Conservation (phyloP, 2,329 filamentous ascomycete species). For the Penicillium hesseltinei region DNA sequence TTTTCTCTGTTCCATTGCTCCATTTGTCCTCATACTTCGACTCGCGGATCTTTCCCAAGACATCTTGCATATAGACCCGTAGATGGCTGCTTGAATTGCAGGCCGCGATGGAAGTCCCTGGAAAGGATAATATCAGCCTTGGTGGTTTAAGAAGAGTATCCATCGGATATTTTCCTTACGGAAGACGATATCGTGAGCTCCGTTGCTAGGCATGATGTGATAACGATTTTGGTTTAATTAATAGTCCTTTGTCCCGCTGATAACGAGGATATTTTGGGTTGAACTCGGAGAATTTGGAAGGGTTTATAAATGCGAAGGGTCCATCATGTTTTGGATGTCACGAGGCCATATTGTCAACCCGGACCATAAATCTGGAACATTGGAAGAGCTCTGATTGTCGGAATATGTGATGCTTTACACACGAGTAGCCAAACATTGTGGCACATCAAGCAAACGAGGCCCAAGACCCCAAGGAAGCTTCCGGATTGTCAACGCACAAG, state of each 20-base stretch:
- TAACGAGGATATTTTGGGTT: neutral
- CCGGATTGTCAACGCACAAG: neutral
- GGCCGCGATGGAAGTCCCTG: neutral
- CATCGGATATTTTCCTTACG: neutral
- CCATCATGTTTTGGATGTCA: neutral
- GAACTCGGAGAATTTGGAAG: neutral
- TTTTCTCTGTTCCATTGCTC: neutral
- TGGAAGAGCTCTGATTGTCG: neutral
- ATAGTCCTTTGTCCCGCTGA: no score
- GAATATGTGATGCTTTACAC: neutral
- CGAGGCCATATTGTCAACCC: neutral
- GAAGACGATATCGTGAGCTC: neutral
- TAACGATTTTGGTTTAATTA: neutral
- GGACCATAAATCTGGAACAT: neutral
- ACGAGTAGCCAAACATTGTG: neutral
- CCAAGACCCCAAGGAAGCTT: neutral
- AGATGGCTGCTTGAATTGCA: neutral
- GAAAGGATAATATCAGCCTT: neutral
- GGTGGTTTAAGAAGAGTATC: neutral
- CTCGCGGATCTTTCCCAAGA: neutral
- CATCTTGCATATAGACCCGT: neutral
- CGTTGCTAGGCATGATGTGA: neutral
- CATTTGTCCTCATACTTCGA: neutral
- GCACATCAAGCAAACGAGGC: neutral
- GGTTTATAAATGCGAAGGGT: neutral